These are phyloP conservation scores for Tuctoria greenei DNA, from an alignment of 176 grass and related monocot species.

Conservation along the genomic window DNA sequence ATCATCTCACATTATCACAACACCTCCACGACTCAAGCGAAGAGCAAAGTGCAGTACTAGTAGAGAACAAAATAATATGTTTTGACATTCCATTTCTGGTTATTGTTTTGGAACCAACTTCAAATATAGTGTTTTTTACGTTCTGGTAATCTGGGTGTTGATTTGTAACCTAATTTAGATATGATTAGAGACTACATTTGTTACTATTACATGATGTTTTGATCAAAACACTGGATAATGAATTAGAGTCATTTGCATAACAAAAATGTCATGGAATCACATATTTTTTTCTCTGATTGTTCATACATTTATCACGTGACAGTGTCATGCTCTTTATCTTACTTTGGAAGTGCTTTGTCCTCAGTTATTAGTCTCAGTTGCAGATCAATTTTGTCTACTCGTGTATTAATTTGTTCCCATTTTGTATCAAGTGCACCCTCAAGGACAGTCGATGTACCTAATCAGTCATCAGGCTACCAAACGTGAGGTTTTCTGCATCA, in stretches of 20 bases:
- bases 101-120: background rate
- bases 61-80: background rate
- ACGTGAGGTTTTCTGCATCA: background rate
- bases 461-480: slow-evolving; percentile 11
- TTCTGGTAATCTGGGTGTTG: background rate
- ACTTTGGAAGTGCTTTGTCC: too few relatives aligned
- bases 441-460: background rate
- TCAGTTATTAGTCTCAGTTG: too few relatives aligned
- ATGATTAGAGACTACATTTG: background rate
- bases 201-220: too few relatives aligned
- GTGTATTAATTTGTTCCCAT: slow-evolving; percentile 21
- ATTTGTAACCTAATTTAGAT: background rate
- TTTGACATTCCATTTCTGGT: background rate
- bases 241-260: too few relatives aligned
- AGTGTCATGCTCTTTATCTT: too few relatives aligned
- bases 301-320: too few relatives aligned
- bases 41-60: background rate
- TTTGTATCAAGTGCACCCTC: slow-evolving; percentile 29
- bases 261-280: too few relatives aligned
- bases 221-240: too few relatives aligned
- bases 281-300: too few relatives aligned
- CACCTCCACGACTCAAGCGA: background rate
- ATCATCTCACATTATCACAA: background rate
- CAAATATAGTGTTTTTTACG: background rate
- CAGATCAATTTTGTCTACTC: background rate